Conservation (phyloP, 1,284 basidiomycete species). For the Naganishia albida region DNA sequence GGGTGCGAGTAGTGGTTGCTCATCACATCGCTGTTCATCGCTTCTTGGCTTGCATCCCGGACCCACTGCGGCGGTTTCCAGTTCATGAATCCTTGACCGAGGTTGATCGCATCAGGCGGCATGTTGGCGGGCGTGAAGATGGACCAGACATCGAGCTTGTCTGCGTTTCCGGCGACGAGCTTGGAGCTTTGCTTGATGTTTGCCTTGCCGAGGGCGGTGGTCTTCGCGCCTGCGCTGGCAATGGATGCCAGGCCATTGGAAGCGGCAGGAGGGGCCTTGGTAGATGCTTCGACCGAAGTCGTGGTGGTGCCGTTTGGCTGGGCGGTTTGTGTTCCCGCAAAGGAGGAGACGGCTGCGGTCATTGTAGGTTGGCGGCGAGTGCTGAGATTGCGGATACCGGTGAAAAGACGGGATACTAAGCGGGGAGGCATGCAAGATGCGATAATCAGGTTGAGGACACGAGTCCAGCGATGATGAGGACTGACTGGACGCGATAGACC, state of each 20-base stretch:
- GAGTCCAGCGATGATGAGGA: not conserved
- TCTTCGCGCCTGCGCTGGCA: conserved; percentile 11
- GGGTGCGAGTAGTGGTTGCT: conserved; percentile 84
- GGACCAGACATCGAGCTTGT: conserved; percentile 80
- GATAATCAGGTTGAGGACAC: not conserved
- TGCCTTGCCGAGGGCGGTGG: conserved; percentile 20
- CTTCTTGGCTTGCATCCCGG: conserved; percentile 70
- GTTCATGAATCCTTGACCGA: conserved; percentile 92
- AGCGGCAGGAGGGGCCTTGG: conserved; percentile 20
- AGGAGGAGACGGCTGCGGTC: conserved; percentile 22
- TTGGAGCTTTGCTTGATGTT: conserved; percentile 38
- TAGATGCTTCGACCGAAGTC: conserved; percentile 9
- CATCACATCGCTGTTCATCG: conserved; percentile 64
- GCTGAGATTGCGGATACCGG: not conserved
- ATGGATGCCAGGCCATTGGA: conserved; percentile 22
- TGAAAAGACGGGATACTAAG: not conserved
- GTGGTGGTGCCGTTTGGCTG: conserved; percentile 27
- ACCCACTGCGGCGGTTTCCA: conserved; percentile 79
- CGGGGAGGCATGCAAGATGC: conserved; percentile 6
- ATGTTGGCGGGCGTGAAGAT: conserved; percentile 89
- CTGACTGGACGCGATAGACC: not conserved
- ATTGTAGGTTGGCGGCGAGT: not conserved
- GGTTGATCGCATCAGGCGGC: conserved; percentile 82
- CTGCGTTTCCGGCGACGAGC: conserved; percentile 51
- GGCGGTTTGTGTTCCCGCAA: conserved; percentile 7